These are phyloP conservation scores for Calycina marina DNA, from an alignment of 2,329 filamentous ascomycete species.

Conservation along the genomic window DNA sequence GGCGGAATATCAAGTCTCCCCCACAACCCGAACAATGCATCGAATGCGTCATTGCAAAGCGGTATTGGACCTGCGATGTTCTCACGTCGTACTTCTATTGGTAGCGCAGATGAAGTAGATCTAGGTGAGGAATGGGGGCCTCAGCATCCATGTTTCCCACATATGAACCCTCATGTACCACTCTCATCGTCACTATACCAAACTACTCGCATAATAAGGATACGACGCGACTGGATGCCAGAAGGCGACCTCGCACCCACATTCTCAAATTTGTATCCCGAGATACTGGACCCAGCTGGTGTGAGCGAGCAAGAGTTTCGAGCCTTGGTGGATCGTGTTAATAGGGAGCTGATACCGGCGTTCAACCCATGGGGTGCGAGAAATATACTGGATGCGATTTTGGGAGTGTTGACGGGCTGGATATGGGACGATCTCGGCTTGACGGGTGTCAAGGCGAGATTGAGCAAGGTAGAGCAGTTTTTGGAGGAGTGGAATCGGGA, in stretches of 20 bases:
- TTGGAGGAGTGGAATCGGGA: slow-evolving; percentile 77
- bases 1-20: slow-evolving; percentile 13
- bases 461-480: slow-evolving; percentile 62
- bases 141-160: slow-evolving; percentile 85
- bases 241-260: slow-evolving; percentile 82
- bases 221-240: slow-evolving; percentile 82
- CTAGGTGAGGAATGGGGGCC: slow-evolving; percentile 74
- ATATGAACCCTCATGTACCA: slow-evolving; percentile 83
- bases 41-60: slow-evolving; percentile 13
- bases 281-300: slow-evolving; percentile 77
- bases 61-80: slow-evolving; percentile 21
- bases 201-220: slow-evolving; percentile 77
- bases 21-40: slow-evolving; percentile 14
- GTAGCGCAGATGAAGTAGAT: slow-evolving; percentile 31
- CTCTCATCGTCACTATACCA: slow-evolving; percentile 58
- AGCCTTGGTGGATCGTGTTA: slow-evolving; percentile 65
- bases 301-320: slow-evolving; percentile 80
- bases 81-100: slow-evolving; percentile 23
- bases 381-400: slow-evolving; percentile 64
- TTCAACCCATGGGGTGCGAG: slow-evolving; percentile 67
- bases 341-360: slow-evolving; percentile 57
- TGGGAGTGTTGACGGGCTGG: slow-evolving; percentile 82
- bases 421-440: slow-evolving; percentile 84
- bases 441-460: slow-evolving; percentile 56
- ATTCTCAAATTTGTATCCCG: slow-evolving; percentile 89